Percentiles rank a stretch among this genome's conserved stretches.
These are phyloP conservation scores for Lycium barbarum DNA, from an alignment of 257 asterid species.

Conservation along the genomic window DNA sequence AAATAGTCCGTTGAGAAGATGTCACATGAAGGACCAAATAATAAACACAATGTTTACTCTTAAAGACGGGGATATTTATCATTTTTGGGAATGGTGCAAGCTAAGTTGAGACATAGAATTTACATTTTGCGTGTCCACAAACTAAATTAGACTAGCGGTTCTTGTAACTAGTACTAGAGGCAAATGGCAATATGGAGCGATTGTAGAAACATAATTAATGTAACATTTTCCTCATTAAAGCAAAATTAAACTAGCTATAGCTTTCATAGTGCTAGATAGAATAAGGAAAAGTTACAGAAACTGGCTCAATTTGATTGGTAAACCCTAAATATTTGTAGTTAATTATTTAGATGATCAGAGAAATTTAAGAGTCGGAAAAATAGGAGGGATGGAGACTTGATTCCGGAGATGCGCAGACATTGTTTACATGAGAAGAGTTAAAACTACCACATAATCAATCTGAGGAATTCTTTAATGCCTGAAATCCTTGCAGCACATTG, in stretches of 20 bases:
- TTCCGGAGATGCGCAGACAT: no score
- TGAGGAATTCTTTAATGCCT: no score
- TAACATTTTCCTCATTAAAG: background rate
- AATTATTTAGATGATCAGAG: no score
- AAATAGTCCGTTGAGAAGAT: background rate
- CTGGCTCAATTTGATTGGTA: background rate
- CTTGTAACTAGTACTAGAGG: background rate
- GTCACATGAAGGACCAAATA: background rate
- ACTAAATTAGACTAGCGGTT: background rate
- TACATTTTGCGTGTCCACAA: background rate
- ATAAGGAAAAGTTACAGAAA: no score
- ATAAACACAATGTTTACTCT: background rate
- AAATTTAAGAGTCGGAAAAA: no score
- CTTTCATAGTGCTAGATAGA: background rate
- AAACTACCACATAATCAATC: no score
- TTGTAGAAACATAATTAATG: background rate
- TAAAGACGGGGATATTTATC: background rate
- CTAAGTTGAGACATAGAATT: background rate
- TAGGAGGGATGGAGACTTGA: no score
- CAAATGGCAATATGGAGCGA: background rate
- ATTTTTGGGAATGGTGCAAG: background rate
- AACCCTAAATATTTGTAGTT: background rate
- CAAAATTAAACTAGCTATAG: background rate
- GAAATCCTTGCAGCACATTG: no score
- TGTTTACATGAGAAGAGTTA: no score